These are phyloP conservation scores for Coelastrella sp. DNA, from an alignment of 139 green algal species.

Conservation along the genomic window DNA sequence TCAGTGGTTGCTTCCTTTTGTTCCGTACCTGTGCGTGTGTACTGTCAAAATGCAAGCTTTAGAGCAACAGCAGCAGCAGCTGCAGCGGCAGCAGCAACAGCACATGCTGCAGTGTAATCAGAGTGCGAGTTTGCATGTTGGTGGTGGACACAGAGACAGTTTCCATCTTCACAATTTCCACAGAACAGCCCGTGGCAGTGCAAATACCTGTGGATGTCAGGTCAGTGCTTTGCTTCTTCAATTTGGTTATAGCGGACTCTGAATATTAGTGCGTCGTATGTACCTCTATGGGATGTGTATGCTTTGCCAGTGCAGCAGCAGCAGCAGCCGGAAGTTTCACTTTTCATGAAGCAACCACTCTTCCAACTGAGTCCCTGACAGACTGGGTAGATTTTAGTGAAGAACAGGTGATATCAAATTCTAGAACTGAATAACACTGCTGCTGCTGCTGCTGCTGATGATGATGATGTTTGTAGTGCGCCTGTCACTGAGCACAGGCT, in stretches of 20 bases:
- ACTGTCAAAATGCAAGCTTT: no score
- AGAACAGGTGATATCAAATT: background rate
- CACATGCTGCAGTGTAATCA: no score
- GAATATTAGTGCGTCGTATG: no score
- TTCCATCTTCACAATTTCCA: background rate
- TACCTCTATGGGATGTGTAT: no score
- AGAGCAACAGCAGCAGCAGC: no score
- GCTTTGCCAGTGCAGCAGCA: background rate
- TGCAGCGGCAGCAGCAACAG: no score
- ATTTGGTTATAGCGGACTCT: no score
- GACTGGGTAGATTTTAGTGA: background rate
- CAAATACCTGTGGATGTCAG: slow-evolving; percentile 6
- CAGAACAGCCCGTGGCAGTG: background rate
- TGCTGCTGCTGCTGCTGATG: slow-evolving; percentile 7
- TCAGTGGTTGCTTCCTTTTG: no score
- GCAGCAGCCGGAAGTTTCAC: no score
- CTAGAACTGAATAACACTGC: background rate
- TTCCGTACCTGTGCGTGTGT: no score
- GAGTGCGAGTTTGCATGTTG: background rate
- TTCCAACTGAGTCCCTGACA: background rate
- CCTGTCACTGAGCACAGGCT: background rate
- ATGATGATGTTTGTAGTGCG: background rate
- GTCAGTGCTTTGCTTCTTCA: background rate
- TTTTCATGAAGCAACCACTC: background rate
- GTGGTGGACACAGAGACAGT: background rate